Base-by-base conservation (phyloP, 1,284 basidiomycete species). In the Tremellales sp. region DNA sequence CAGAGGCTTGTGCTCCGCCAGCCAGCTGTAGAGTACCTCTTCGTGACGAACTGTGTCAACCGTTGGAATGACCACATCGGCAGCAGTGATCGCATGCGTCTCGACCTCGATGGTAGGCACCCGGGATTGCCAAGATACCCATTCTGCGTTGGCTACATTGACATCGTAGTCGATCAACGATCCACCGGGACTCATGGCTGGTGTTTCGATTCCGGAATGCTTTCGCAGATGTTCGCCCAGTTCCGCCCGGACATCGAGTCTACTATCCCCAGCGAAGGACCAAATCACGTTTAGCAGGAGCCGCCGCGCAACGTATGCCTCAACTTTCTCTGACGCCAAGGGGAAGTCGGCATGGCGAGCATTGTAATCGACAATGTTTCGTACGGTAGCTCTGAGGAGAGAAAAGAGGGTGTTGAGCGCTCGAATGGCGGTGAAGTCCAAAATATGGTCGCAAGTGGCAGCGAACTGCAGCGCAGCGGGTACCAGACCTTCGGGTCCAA, bases 11-110 rank as follows among this genome's bases (percentile, higher is more conserved):
- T 98, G 94, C 70, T 98, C 97, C 0, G 92, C 93, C 2, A 99
- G 78, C 93, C 94, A 98, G 0, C 92, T 95, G 72, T 98, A 98
- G 1, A 99, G 76, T 24, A 99, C 91, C 66, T 97, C 93, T 69
- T 99, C 97, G 68, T 98, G 95, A 28, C 97, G 89, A 29, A 98
- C 86, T 3, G 95, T 99, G 65, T 99, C 97, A 76, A 97, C 85
- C 1, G 95, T 99, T 1, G 97, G 95, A 27, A 99, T 91, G 55
- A 99, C 95, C 2, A 97, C 83, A 64, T 99, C 95, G 4, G 94
- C 84, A 2, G 92, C 87, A 3, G 91, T 94, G 51, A 99, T 90
- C 2, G 89, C 84, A 62, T 95, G 92, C 0, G 94, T 87, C 61
- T 99, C 95, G 51, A 99, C 93, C 66, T 99, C 95, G 60, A 98